phyloP scores from a whole-genome alignment of 2,329 filamentous ascomycete genomes.

The Fusarium subglutinans region DNA sequence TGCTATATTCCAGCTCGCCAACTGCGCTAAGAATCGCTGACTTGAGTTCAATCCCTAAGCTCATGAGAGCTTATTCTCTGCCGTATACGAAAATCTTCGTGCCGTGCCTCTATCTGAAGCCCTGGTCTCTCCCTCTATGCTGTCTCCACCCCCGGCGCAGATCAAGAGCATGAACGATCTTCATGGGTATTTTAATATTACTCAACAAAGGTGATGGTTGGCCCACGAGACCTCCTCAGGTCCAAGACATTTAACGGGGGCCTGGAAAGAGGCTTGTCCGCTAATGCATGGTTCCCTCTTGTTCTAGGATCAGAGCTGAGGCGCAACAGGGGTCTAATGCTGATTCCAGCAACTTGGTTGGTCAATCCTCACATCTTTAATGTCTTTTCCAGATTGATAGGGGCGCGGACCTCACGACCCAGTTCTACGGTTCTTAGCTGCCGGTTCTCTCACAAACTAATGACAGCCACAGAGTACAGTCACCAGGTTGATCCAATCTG shows the following conservation, averaged over 20 bases:
- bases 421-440: conserved; percentile 2
- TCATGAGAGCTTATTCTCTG: neutral
- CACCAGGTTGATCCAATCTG: neutral
- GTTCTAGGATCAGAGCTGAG: conserved; percentile 24
- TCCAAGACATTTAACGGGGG: conserved; percentile 24
- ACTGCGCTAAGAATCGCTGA: conserved; percentile 7
- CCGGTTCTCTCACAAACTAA: neutral
- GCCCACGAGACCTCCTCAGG: conserved; percentile 7
- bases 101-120: conserved; percentile 1
- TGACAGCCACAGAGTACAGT: neutral
- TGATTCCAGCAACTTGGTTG: conserved; percentile 29
- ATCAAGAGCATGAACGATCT: conserved; percentile 3
- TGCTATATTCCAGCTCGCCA: conserved; percentile 10
- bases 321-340: conserved; percentile 19
- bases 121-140: neutral
- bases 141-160: neutral
- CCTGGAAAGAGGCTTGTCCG: conserved; percentile 22
- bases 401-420: conserved; percentile 4
- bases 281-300: conserved; percentile 7
- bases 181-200: conserved; percentile 4
- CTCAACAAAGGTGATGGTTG: conserved; percentile 17
- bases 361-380: conserved; percentile 32
- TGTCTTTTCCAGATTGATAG: conserved; percentile 37
- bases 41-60: neutral
- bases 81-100: conserved; percentile 4